Evolutionary conservation across 306 rosid species (phyloP), one percentile per base, ranked within the genome.

Genomic region (Vicia faba): DNA sequence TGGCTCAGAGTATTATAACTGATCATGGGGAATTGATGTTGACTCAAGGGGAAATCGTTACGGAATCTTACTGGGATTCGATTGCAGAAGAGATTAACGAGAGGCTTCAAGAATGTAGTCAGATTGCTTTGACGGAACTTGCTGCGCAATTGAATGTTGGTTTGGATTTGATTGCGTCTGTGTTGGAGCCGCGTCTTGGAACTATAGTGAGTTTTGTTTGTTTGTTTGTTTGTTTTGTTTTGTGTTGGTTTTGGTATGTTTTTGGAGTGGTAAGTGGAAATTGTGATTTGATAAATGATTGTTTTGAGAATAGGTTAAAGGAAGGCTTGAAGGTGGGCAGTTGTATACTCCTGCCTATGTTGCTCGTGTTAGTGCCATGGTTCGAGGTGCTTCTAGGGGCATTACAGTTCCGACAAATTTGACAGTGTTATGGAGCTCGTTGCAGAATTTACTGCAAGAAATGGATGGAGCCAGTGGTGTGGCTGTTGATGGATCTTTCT

Each of bases 281-380:
- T 41, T 49, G 44, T 54, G 16, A 19, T 61, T 33, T 78, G 66
- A 28, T 70, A 11, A 39, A 39, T 45, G 58, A 18, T 75, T 20
- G 66, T 41, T 61, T 63, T 64, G 74, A 11, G 62, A 41, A 62
- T 76, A 92, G 99, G 96, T 95, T 73, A 86, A 86, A 85, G 99
- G 99, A 28, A 82, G 97, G 84, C 99, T 95, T 74, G 99, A 95
- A 86, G 97, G 95, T 26, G 99, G 99, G 45, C 99, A 88, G 59
- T 70, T 95, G 76, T 95, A 95, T 69, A 95, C 99, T 10, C 99
- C 99, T 64, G 95, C 96, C n/a, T 88, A 95, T 75, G 96, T 95
- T 63, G 91, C 89, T 67, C 95, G 97, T 41, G 83, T 95, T 50
- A 80, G 78, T 79, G 90, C 95, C 54, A 95, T 95, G 99, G 96